These are phyloP conservation scores for Penicillium robsamsonii DNA, from an alignment of 495 filamentous ascomycete species.

Conservation along the genomic window DNA sequence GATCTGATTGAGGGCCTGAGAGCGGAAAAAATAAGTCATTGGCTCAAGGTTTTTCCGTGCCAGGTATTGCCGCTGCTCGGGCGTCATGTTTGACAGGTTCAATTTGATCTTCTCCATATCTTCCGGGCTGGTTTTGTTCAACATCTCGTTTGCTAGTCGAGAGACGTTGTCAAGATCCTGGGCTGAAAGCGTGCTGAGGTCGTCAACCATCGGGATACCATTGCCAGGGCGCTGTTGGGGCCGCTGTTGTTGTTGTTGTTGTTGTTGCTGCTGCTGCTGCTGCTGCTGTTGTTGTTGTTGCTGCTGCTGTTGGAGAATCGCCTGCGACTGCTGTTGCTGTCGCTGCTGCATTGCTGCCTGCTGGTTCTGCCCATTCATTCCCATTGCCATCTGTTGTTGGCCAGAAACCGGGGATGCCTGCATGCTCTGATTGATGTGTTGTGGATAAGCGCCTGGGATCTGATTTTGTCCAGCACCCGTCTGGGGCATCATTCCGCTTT, in stretches of 20 bases:
- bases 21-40: conserved; percentile 50
- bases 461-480: conserved; percentile 42
- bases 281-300: conserved; percentile 35
- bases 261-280: conserved; percentile 34
- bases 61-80: conserved; percentile 44
- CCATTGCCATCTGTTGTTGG: conserved; percentile 45
- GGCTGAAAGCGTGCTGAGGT: conserved; percentile 37
- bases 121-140: conserved; percentile 38
- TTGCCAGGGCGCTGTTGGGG: conserved; percentile 37
- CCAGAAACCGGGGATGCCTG: conserved; percentile 51
- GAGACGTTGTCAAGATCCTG: conserved; percentile 47
- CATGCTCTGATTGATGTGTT: conserved; percentile 53
- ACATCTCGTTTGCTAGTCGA: conserved; percentile 41
- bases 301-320: conserved; percentile 40
- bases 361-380: conserved; percentile 44
- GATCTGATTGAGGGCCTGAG: conserved; percentile 43
- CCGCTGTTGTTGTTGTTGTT: conserved; percentile 26
- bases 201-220: conserved; percentile 33
- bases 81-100: conserved; percentile 43
- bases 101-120: conserved; percentile 46
- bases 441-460: conserved; percentile 43
- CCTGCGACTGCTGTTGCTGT: conserved; percentile 31
- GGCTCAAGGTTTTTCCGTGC: conserved; percentile 45
- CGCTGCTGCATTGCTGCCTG: conserved; percentile 37
- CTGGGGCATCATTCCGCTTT: conserved; percentile 48